Base-by-base conservation (phyloP, 169 alveolate genomes). In the Plasmodium yoelii region DNA sequence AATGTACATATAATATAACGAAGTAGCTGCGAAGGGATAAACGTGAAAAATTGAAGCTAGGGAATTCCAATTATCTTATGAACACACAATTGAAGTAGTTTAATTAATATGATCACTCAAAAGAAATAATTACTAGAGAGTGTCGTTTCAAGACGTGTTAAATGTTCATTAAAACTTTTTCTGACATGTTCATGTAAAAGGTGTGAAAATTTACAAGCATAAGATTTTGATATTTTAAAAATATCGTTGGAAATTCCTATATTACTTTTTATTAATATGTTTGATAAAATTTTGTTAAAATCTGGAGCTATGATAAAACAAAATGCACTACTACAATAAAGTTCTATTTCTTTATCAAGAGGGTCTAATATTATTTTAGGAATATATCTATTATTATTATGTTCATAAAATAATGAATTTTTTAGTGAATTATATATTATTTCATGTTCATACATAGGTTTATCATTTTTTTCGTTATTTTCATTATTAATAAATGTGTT, bases 271-370 rank as follows among this genome's bases (percentile, higher is more conserved):
- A 80, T 80, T 24, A 64, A 60, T 18, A 65, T 65, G 51, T 80
- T 80, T 53, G 90, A 65, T 49, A 80, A 42, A 8, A 80, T 57
- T 59, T 80, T 80, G 19, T 64, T 59, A 47, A 65, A 80, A 10
- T 67, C 72, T 15, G 90, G 90, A 39, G 90, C 90, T n/a, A 80
- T 26, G 49, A 80, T 68, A 47, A 67, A 80, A 47, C 90, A 80
- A 71, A 80, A 80, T 13, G 90, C 90, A 71, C 84, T 80, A 49
- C 82, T 80, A 70, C 90, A 80, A 42, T 80, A 80, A 8, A 44
- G 22, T 19, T 80, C 61, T 15, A 80, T 47, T 80, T 80, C 90
- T 59, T 39, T 61, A n/a, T 80, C 60, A 12, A 80, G 71, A 5
- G 90, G 90, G 44, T 80, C 90, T 46, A 80, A 18, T 3, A 80